These are phyloP conservation scores for Prillingera fragicola DNA, from an alignment of 1,284 basidiomycete genomes.

Conservation along the genomic window DNA sequence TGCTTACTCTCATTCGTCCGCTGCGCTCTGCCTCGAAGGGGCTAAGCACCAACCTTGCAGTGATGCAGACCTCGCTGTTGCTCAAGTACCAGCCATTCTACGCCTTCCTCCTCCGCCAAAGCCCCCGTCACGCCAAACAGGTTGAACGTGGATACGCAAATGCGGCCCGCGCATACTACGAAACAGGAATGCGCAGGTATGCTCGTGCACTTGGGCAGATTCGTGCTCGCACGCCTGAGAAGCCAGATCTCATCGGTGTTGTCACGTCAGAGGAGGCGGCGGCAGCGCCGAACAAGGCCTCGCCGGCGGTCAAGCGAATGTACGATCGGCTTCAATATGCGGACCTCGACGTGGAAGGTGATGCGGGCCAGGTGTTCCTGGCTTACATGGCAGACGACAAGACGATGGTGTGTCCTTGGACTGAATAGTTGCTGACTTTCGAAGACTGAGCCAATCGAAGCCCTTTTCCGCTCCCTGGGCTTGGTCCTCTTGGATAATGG, in stretches of 20 bases:
- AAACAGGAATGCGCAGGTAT: slow-evolving; percentile 91
- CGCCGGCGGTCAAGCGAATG: slow-evolving; percentile 48
- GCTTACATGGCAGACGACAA: slow-evolving; percentile 84
- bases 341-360: slow-evolving; percentile 61
- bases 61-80: slow-evolving; percentile 82
- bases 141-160: slow-evolving; percentile 81
- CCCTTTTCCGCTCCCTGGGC: slow-evolving; percentile 72
- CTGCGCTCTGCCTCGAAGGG: slow-evolving; percentile 61
- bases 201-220: slow-evolving; percentile 71
- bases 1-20: slow-evolving; percentile 73
- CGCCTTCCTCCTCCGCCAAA: slow-evolving; percentile 77
- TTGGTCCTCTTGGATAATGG: slow-evolving; percentile 90
- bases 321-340: slow-evolving; percentile 60
- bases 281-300: slow-evolving; percentile 26
- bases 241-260: slow-evolving; percentile 37
- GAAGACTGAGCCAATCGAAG: slow-evolving; percentile 78
- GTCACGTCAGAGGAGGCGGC: slow-evolving; percentile 30
- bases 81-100: slow-evolving; percentile 80
- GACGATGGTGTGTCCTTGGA: slow-evolving; percentile 60
- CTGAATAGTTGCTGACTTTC: slow-evolving; percentile 1
- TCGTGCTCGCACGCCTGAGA: slow-evolving; percentile 55
- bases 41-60: slow-evolving; percentile 84
- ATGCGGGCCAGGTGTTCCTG: slow-evolving; percentile 60
- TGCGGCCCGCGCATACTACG: slow-evolving; percentile 84
- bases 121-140: slow-evolving; percentile 75